phyloP scores from a whole-genome alignment of 2,329 filamentous ascomycete genomes.

The Xylogone sp. region DNA sequence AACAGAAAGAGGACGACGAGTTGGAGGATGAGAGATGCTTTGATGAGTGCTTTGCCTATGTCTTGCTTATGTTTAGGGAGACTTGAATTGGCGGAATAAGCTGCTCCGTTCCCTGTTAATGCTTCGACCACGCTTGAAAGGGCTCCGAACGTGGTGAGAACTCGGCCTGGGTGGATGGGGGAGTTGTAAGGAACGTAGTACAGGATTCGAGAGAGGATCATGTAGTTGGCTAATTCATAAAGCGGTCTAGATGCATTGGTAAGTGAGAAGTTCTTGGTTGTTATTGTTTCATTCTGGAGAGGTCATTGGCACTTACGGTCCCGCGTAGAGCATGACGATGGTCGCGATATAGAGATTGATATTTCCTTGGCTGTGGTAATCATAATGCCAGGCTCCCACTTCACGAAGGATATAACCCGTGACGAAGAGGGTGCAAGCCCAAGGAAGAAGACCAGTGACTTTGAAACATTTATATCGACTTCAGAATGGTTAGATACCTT shows the following conservation, averaged over 20 bases:
- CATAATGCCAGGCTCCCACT: conserved; percentile 46
- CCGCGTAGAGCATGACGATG: conserved; percentile 23
- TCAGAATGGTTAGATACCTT: neutral
- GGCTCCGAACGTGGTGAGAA: conserved; percentile 42
- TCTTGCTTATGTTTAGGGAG: conserved; percentile 34
- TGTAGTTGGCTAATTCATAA: conserved; percentile 58
- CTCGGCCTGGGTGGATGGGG: conserved; percentile 43
- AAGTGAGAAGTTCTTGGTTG: conserved; percentile 17
- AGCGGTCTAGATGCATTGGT: conserved; percentile 42
- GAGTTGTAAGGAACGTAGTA: conserved; percentile 59
- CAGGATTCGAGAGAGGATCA: conserved; percentile 55
- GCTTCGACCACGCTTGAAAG: conserved; percentile 45
- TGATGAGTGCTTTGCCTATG: conserved; percentile 42
- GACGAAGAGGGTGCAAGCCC: conserved; percentile 51
- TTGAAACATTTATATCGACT: conserved; percentile 55
- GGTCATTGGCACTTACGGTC: conserved; percentile 16
- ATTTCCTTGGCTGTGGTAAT: conserved; percentile 21
- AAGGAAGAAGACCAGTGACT: conserved; percentile 49
- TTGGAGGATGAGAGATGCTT: conserved; percentile 51
- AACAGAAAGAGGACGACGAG: conserved; percentile 49
- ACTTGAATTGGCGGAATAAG: conserved; percentile 42
- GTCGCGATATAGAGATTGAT: conserved; percentile 43
- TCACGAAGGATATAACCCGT: conserved; percentile 52
- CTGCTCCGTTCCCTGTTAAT: conserved; percentile 45
- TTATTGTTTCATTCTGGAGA: neutral